A percentile compares a stretch with the other conserved stretches of the same genome.
Evolutionary conservation across 768 basidiomycete species (phyloP).

Genomic region (Lentinula lateritia): DNA sequence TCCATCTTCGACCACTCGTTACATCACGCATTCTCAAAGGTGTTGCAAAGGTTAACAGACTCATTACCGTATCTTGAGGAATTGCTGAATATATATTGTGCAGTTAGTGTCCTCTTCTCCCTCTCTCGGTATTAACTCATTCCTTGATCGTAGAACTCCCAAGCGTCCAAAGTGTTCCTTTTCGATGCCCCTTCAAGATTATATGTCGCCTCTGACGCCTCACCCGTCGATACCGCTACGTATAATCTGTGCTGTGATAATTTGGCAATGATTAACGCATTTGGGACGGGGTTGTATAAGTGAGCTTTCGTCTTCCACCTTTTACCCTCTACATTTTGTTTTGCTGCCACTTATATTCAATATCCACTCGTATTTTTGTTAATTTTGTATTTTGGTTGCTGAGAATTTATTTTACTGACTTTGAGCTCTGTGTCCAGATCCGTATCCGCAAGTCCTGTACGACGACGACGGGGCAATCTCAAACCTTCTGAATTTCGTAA

Average conservation of each 20-base stretch:
- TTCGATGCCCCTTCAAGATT: constrained; percentile 77
- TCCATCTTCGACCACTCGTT: constrained; percentile 91
- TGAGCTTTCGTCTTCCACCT: constrained; percentile 21
- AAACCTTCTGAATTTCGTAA: background rate
- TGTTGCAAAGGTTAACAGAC: constrained; percentile 82
- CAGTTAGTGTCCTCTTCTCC: constrained; percentile 28
- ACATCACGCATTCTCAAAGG: constrained; percentile 87
- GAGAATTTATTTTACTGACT: background rate
- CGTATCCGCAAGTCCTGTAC: constrained; percentile 12
- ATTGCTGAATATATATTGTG: constrained; percentile 79
- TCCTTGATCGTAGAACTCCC: constrained; percentile 64
- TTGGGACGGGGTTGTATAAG: constrained; percentile 71
- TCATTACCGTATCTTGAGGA: constrained; percentile 84
- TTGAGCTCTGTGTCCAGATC: constrained; percentile 9
- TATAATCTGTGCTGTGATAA: constrained; percentile 34
- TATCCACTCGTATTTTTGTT: no score
- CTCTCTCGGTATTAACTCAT: background rate
- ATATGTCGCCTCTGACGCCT: constrained; percentile 74
- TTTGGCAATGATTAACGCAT: constrained; percentile 66
- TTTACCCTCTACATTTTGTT: background rate
- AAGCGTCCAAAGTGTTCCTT: constrained; percentile 89
- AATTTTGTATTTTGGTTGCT: no score
- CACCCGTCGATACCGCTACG: constrained; percentile 84
- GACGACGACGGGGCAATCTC: constrained; percentile 3
- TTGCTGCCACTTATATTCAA: no score